These are phyloP conservation scores for Trichoderma hamatum DNA, from an alignment of 2,329 filamentous ascomycete species.

Conservation along the genomic window DNA sequence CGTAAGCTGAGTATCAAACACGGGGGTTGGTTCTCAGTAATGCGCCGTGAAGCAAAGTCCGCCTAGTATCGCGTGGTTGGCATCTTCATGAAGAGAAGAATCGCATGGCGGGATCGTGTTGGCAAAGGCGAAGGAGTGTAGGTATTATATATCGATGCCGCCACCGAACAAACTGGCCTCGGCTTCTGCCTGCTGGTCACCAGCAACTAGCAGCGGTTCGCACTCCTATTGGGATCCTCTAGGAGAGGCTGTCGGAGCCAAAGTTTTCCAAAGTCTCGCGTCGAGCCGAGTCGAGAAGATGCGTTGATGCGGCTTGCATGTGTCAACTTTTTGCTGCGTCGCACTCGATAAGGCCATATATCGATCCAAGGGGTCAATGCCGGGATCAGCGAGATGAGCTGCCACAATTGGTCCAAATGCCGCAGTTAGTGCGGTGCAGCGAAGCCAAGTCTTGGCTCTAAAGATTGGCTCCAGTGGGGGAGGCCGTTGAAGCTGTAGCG, in stretches of 20 bases:
- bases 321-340: slow-evolving; percentile 2
- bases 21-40: neutral
- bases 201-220: neutral
- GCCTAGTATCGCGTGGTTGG: slow-evolving; percentile 22
- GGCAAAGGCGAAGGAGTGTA: neutral
- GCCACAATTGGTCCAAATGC: slow-evolving; percentile 18
- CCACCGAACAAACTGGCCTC: neutral
- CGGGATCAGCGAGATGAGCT: slow-evolving; percentile 13
- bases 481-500: slow-evolving; percentile 3
- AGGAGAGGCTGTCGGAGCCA: neutral
- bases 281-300: neutral
- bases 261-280: neutral
- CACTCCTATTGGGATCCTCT: neutral
- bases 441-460: slow-evolving; percentile 4
- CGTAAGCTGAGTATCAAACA: neutral
- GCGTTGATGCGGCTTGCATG: neutral
- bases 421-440: neutral
- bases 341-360: slow-evolving; percentile 5
- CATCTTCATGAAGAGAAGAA: slow-evolving; percentile 22
- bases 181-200: neutral
- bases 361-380: slow-evolving; percentile 20
- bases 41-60: slow-evolving; percentile 20
- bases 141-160: neutral
- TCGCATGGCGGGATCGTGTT: slow-evolving; percentile 9
- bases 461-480: slow-evolving; percentile 9